phyloP scores from a whole-genome alignment of 176 grass and related monocot genomes.

The Aechmea fasciata region DNA sequence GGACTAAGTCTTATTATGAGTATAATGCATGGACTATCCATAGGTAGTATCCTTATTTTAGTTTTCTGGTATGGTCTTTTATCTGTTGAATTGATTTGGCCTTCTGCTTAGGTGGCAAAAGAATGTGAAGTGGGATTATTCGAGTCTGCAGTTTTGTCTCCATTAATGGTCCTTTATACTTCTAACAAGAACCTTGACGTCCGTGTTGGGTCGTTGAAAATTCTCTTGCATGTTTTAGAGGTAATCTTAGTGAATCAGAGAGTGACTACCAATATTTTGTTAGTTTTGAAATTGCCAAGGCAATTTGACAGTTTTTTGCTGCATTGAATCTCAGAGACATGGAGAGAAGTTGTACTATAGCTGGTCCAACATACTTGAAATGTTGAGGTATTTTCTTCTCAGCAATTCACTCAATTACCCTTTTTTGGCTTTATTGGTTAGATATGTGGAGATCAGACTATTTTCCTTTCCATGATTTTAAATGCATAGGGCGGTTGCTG shows the following conservation, averaged over 20 bases:
- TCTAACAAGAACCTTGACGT: conserved; percentile 82
- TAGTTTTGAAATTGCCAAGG: background rate
- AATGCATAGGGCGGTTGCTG: conserved; percentile 59
- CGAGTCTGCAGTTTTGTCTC: conserved; percentile 87
- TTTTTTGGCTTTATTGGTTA: conserved; percentile 22
- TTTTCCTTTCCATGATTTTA: conserved; percentile 16
- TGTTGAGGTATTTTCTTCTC: conserved; percentile 61
- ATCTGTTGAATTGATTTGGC: conserved; percentile 22
- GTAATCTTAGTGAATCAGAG: conserved; percentile 32
- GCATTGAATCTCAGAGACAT: conserved; percentile 57
- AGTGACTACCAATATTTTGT: background rate
- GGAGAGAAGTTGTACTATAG: conserved; percentile 85
- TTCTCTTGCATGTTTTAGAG: conserved; percentile 98
- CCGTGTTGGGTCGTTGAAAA: conserved; percentile 74
- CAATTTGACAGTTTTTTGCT: conserved; percentile 26
- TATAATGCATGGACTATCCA: too few species aligned
- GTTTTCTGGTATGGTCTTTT: background rate
- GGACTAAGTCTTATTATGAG: too few species aligned
- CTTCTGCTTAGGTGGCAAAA: conserved; percentile 43
- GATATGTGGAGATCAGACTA: conserved; percentile 1
- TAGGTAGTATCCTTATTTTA: too few species aligned
- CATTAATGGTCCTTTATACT: conserved; percentile 68
- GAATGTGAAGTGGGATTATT: conserved; percentile 69
- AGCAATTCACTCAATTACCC: conserved; percentile 24
- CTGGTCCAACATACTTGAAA: conserved; percentile 82